These are phyloP conservation scores for Penicillium polonicum DNA, from an alignment of 2,329 filamentous ascomycete species.

Conservation along the genomic window DNA sequence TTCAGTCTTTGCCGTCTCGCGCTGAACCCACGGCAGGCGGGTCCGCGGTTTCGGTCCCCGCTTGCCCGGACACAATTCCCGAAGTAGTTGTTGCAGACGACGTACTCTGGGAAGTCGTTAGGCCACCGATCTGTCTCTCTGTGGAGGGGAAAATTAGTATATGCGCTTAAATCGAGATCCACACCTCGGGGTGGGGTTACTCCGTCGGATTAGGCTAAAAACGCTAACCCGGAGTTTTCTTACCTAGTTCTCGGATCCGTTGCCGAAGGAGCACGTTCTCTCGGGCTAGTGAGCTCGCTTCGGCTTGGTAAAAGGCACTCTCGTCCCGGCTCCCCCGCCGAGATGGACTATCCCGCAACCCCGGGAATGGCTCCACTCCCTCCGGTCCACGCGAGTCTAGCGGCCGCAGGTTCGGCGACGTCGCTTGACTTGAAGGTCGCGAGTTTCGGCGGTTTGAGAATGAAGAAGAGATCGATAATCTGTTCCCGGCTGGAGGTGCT, in stretches of 20 bases:
- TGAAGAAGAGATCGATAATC: constrained; percentile 35
- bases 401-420: constrained; percentile 41
- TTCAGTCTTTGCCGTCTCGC: constrained; percentile 22
- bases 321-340: constrained; percentile 48
- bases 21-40: constrained; percentile 17
- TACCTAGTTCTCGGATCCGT: constrained; percentile 49
- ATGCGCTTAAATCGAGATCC: not conserved
- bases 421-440: constrained; percentile 35
- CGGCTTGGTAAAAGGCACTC: constrained; percentile 48
- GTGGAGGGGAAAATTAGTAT: not conserved
- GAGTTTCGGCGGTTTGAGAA: constrained; percentile 38
- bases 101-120: constrained; percentile 10
- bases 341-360: constrained; percentile 27
- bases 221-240: constrained; percentile 4
- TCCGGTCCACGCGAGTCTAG: constrained; percentile 29
- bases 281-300: constrained; percentile 46
- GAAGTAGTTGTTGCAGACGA: constrained; percentile 10
- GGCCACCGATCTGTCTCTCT: constrained; percentile 26
- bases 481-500: constrained; percentile 30
- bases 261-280: constrained; percentile 51
- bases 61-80: constrained; percentile 16
- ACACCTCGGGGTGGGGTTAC: constrained; percentile 5
- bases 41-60: constrained; percentile 19
- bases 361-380: constrained; percentile 27
- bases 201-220: not conserved